Base-by-base conservation (phyloP, 2,329 filamentous ascomycete species). In the Truncatella angustata region DNA sequence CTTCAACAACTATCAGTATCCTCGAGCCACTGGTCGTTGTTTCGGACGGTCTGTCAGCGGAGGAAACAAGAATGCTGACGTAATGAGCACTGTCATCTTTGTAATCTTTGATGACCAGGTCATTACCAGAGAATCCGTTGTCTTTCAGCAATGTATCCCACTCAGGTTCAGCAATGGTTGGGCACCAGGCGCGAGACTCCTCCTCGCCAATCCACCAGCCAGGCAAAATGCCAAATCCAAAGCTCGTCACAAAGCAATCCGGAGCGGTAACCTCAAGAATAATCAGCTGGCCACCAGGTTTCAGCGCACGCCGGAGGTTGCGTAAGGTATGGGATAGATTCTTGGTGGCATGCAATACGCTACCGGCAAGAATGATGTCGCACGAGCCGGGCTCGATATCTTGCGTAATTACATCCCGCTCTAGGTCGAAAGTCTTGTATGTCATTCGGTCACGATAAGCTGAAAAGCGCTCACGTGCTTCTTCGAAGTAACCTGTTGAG, bases 101-200 rank as follows among this genome's bases (percentile, higher is more conserved):
- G 39, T 54, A 59, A 39, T 63, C 61, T 34, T 57, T 56, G 7
- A 64, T 35, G 10, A 54, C 49, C 4, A 64, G 14, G 42, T 65
- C 59, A 36, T 56, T 61, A 3, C 61, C 60, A 12, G 57, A 58
- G 48, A 59, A 63, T 2, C 62, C 61, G n/a, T 50, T 61, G 4
- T 21, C 26, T 23, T 40, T 20, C 18, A 62, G 52, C 23, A 37
- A 43, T 28, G 45, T 24, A 54, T 62, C 55, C 62, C 60, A 63
- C 16, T 56, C 49, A 1, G 55, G 45, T 34, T 55, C 51, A 24
- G 28, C 16, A 11, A 52, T 36, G 18, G 20, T 20, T 21, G 47
- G 52, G 36, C 16, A 52, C 4, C 12, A 20, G 6, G 24, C 26
- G 2, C 47, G 39, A 9, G 39, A 50, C 16, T 45, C 28, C 10